Evolutionary conservation across 1,284 basidiomycete genomes (phyloP).

Genomic region (Rhodotorula sp.): DNA sequence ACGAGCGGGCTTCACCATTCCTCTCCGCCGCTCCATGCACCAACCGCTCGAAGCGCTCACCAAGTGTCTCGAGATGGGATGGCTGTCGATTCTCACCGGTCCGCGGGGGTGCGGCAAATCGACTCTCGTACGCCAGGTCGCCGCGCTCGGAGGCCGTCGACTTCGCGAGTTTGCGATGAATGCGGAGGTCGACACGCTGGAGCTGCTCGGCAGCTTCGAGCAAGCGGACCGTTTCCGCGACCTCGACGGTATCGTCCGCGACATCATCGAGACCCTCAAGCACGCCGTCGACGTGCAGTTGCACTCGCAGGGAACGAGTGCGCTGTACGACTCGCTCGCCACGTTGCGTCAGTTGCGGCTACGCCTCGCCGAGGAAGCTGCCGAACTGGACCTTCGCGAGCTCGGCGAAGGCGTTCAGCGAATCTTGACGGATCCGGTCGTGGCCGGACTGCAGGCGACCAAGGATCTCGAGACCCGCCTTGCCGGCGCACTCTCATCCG

Average conservation of each 20-base stretch:
- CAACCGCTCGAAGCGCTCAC: conserved; percentile 71
- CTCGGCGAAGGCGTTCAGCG: conserved; percentile 2
- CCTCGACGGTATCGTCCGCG: conserved; percentile 33
- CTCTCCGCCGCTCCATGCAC: conserved; percentile 65
- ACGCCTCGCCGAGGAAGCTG: conserved; percentile 5
- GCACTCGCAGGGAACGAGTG: background rate
- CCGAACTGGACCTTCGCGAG: conserved; percentile 15
- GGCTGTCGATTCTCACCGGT: conserved; percentile 87
- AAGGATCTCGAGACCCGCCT: background rate
- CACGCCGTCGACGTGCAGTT: conserved; percentile 11
- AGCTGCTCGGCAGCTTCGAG: conserved; percentile 94
- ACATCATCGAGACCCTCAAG: conserved; percentile 19
- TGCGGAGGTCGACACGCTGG: conserved; percentile 85
- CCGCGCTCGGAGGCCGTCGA: conserved; percentile 65
- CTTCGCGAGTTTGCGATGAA: conserved; percentile 79
- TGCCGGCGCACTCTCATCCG: conserved; percentile 7
- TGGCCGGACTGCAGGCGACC: too few relatives aligned
- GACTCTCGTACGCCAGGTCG: conserved; percentile 67
- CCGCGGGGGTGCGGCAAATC: conserved; percentile 76
- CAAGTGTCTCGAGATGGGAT: conserved; percentile 71
- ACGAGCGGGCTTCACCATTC: conserved; percentile 52
- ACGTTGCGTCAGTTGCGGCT: conserved; percentile 17
- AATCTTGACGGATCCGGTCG: conserved; percentile 9
- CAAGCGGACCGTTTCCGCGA: conserved; percentile 57
- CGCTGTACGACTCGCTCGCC: conserved; percentile 21